Conservation (phyloP, 2,329 filamentous ascomycete genomes). For the Cercospora beticola region DNA sequence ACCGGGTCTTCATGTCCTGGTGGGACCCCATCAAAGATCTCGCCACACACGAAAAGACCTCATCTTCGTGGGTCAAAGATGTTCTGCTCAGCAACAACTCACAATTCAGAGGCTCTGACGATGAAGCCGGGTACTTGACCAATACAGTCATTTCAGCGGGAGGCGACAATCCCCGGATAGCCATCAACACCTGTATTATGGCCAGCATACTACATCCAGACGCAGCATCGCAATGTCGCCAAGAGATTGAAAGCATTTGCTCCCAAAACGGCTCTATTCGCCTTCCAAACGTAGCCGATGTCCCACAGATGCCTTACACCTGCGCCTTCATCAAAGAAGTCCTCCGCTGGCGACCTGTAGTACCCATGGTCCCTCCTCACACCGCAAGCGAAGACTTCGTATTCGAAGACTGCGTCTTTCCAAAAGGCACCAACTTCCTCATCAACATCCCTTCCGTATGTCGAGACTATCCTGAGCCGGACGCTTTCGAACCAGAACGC, state of each 20-base stretch:
- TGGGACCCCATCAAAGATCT: conserved; percentile 12
- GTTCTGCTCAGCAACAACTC: conserved; percentile 9
- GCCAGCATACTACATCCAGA: conserved; percentile 8
- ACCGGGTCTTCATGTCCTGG: conserved; percentile 13
- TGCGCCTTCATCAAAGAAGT: conserved; percentile 20
- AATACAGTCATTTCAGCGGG: conserved; percentile 20
- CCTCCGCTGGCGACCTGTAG: conserved; percentile 17
- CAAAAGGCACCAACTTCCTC: conserved; percentile 16
- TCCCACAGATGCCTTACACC: conserved; percentile 6
- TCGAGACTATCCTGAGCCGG: conserved; percentile 11
- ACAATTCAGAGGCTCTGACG: conserved; percentile 14
- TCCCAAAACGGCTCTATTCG: background rate
- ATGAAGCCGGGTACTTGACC: conserved; percentile 16
- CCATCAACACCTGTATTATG: conserved; percentile 19
- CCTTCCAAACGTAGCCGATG: conserved; percentile 5
- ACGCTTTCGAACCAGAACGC: conserved; percentile 11
- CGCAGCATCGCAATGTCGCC: background rate
- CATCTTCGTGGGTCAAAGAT: conserved; percentile 10
- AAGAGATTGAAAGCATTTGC: conserved; percentile 11
- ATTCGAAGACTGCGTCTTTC: conserved; percentile 14
- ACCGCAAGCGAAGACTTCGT: conserved; percentile 14
- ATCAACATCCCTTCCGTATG: conserved; percentile 14
- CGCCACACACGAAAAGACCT: conserved; percentile 1
- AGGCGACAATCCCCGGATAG: conserved; percentile 19
- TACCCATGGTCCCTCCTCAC: conserved; percentile 16